Conservation (phyloP, 1,139 yeast genomes). For the Zygosaccharomyces pseudobailii region DNA sequence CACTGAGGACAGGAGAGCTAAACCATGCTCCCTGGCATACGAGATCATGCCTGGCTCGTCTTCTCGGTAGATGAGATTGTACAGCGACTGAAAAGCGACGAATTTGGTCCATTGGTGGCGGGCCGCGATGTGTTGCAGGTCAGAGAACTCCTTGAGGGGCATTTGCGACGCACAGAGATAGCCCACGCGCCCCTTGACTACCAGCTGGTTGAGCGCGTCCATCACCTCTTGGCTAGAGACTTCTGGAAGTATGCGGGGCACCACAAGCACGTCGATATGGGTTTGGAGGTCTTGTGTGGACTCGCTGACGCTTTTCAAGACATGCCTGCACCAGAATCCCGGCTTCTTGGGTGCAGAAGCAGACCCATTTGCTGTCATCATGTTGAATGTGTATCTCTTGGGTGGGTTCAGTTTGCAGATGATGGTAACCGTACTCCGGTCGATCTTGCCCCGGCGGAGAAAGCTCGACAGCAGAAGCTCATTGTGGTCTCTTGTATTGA, state of each 20-base stretch:
- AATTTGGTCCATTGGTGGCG: conserved; percentile 44
- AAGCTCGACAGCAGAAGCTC: conserved; percentile 39
- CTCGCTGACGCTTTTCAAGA: conserved; percentile 42
- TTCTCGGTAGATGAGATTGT: conserved; percentile 47
- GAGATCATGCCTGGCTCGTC: conserved; percentile 51
- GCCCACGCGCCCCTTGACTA: conserved; percentile 40
- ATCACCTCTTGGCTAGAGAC: conserved; percentile 45
- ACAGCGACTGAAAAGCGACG: conserved; percentile 46
- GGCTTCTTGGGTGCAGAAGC: conserved; percentile 23
- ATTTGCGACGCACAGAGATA: conserved; percentile 50
- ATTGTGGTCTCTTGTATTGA: conserved; percentile 40
- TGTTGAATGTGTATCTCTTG: conserved; percentile 12
- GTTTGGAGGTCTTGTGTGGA: conserved; percentile 43
- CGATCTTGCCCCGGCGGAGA: conserved; percentile 36
- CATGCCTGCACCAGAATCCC: conserved; percentile 46
- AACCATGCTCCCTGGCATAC: conserved; percentile 34
- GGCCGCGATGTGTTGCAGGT: conserved; percentile 44
- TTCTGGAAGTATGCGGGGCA: conserved; percentile 42
- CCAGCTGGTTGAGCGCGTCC: conserved; percentile 46
- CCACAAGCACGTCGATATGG: conserved; percentile 46
- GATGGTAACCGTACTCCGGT: conserved; percentile 40
- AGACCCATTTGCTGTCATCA: conserved; percentile 10
- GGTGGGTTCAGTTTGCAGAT: conserved; percentile 36
- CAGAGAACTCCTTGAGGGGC: conserved; percentile 44
- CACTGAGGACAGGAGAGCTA: conserved; percentile 49